A percentile compares a stretch with the other conserved stretches of the same genome.
Conservation (phyloP, 805 yeast species). For the Scheffersomyces amazonensis region DNA sequence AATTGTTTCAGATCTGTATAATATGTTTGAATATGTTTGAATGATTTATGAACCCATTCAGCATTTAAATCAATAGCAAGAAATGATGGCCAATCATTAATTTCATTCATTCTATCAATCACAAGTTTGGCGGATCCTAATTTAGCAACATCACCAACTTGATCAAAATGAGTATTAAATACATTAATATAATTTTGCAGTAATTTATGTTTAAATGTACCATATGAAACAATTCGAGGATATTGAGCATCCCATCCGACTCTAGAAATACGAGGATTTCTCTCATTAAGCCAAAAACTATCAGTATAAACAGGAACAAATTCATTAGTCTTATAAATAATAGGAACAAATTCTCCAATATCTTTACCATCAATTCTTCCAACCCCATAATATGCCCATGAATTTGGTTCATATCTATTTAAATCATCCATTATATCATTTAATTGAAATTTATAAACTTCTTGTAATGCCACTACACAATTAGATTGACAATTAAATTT, state of each 20-base stretch:
- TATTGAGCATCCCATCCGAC: conserved; percentile 39
- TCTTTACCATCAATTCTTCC: conserved; percentile 27
- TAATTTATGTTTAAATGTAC: conserved; percentile 23
- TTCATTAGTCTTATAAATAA: conserved; percentile 23
- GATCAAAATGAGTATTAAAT: conserved; percentile 40
- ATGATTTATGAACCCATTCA: conserved; percentile 19
- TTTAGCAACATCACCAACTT: conserved; percentile 27
- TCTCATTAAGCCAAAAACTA: conserved; percentile 35
- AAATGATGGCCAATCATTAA: conserved; percentile 30
- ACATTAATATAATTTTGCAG: conserved; percentile 26
- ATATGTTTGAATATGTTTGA: conserved; percentile 8
- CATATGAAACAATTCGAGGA: conserved; percentile 30
- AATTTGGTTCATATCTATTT: conserved; percentile 17
- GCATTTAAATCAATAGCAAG: conserved; percentile 28
- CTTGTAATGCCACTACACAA: conserved; percentile 39
- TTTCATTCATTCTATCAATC: conserved; percentile 19
- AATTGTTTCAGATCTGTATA: conserved; percentile 17
- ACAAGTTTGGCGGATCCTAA: conserved; percentile 29
- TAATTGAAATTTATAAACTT: conserved; percentile 34
- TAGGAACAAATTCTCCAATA: conserved; percentile 31
- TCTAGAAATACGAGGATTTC: conserved; percentile 27
- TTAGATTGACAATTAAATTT: conserved; percentile 20
- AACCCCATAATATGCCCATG: conserved; percentile 31
- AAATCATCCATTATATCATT: conserved; percentile 26
- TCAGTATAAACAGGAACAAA: conserved; percentile 26